phyloP scores from a whole-genome alignment of 164 flowering plant species.

The Annona cherimola region DNA sequence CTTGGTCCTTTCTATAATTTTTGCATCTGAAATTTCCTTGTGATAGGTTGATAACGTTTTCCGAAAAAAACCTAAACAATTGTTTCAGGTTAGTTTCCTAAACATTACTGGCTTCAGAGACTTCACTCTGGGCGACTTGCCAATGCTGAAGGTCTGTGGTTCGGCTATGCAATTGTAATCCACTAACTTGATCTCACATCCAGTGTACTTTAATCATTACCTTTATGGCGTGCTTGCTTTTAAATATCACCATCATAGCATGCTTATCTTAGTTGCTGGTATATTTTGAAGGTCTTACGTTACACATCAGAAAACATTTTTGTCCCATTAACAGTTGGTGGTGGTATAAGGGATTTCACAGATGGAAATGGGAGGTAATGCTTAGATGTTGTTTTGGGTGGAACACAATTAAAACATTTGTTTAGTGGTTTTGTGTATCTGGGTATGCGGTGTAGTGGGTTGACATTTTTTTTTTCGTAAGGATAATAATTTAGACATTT shows the following conservation, averaged over 20 bases:
- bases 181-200: neutral
- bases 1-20: slow-evolving; percentile 1
- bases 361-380: slow-evolving; percentile 90
- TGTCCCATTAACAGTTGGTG: slow-evolving; percentile 98
- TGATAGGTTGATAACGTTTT: neutral
- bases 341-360: slow-evolving; percentile 94
- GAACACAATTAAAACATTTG: neutral
- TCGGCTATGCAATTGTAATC: slow-evolving; percentile 6
- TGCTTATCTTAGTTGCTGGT: neutral
- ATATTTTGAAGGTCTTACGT: slow-evolving; percentile 55
- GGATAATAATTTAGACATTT: neutral
- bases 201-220: neutral
- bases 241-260: neutral
- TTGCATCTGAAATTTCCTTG: neutral
- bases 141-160: slow-evolving; percentile 84
- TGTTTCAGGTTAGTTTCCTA: slow-evolving; percentile 82
- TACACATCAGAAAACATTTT: slow-evolving; percentile 86
- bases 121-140: slow-evolving; percentile 92
- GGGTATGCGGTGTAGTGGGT: slow-evolving; percentile 71
- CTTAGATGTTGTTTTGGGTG: neutral
- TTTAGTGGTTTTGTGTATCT: slow-evolving; percentile 3
- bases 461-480: neutral
- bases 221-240: neutral
- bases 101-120: slow-evolving; percentile 97
- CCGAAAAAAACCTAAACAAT: slow-evolving; percentile 6